Percentiles rank a stretch among this genome's conserved stretches.
Evolutionary conservation across 2,329 filamentous ascomycete species (phyloP).

Genomic region (Aspergillus sclerotialis): DNA sequence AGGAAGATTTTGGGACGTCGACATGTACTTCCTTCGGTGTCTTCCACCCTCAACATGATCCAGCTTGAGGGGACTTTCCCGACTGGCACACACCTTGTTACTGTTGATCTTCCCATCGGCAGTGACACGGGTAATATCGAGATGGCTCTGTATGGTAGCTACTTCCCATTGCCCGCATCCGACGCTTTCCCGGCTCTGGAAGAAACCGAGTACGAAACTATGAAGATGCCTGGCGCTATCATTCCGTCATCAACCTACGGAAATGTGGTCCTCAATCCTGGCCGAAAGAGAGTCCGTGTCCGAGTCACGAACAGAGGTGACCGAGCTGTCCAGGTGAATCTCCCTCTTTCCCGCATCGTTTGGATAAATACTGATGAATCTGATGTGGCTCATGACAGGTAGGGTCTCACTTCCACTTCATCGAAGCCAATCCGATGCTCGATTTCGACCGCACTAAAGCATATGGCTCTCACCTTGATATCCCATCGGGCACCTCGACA

Average conservation of each 20-base stretch:
- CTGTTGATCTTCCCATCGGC: conserved; percentile 76
- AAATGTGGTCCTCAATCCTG: conserved; percentile 61
- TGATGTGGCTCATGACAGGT: conserved; percentile 38
- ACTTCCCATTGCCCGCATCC: conserved; percentile 67
- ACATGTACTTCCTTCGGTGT: conserved; percentile 75
- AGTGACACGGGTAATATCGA: conserved; percentile 73
- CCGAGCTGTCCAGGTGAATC: conserved; percentile 67
- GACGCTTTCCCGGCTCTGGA: conserved; percentile 58
- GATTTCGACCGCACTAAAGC: conserved; percentile 73
- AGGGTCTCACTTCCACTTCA: conserved; percentile 87
- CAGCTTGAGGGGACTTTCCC: conserved; percentile 88
- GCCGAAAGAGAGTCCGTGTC: conserved; percentile 61
- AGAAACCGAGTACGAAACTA: conserved; percentile 54
- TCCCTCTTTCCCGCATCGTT: no score
- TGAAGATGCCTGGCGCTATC: conserved; percentile 67
- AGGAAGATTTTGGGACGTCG: conserved; percentile 81
- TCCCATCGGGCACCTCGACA: conserved; percentile 77
- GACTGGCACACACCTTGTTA: conserved; percentile 81
- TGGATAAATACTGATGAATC: not conserved
- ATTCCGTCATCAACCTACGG: conserved; percentile 56
- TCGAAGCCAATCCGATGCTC: conserved; percentile 78
- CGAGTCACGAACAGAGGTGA: conserved; percentile 76
- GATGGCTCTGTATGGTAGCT: conserved; percentile 77
- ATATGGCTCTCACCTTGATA: conserved; percentile 77
- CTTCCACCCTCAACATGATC: conserved; percentile 66